Percentiles rank a stretch among this genome's conserved stretches.
These are phyloP conservation scores for Trichoderma oligosporum DNA, from an alignment of 2,329 filamentous ascomycete genomes.

Conservation along the genomic window DNA sequence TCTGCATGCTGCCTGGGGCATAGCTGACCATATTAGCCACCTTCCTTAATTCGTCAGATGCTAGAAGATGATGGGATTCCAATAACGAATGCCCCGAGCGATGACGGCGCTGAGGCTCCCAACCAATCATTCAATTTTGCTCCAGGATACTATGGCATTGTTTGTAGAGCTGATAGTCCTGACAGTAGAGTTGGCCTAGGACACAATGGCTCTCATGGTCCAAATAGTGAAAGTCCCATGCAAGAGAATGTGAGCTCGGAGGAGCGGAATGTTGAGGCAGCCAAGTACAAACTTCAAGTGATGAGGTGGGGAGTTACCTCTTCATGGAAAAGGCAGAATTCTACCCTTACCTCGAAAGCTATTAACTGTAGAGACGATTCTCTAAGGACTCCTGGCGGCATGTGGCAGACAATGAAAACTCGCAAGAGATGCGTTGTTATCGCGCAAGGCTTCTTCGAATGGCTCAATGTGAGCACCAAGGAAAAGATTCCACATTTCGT, in stretches of 20 bases:
- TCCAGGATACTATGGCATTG: slow-evolving; percentile 77
- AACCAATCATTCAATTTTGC: slow-evolving; percentile 90
- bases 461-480: slow-evolving; percentile 74
- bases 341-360: slow-evolving; percentile 74
- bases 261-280: slow-evolving; percentile 22
- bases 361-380: slow-evolving; percentile 96
- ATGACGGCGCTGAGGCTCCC: slow-evolving; percentile 57
- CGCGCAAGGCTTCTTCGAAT: slow-evolving; percentile 94
- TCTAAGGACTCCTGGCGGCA: slow-evolving; percentile 67
- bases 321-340: slow-evolving; percentile 84
- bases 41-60: slow-evolving; percentile 69
- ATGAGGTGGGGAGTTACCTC: slow-evolving; percentile 98
- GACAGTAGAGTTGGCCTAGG: slow-evolving; percentile 53
- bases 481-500: slow-evolving; percentile 83
- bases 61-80: slow-evolving; percentile 71
- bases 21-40: slow-evolving; percentile 28
- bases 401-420: slow-evolving; percentile 92
- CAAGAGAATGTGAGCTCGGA: not conserved
- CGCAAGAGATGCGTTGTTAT: slow-evolving; percentile 83
- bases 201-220: slow-evolving; percentile 19
- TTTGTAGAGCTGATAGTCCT: slow-evolving; percentile 74
- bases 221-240: slow-evolving; percentile 13
- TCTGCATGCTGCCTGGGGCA: not conserved
- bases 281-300: slow-evolving; percentile 75
- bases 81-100: slow-evolving; percentile 66